Evolutionary conservation across 345 rosid genomes (phyloP), one percentile per base, ranked within the genome.

Genomic region (Gossypium bickii): DNA sequence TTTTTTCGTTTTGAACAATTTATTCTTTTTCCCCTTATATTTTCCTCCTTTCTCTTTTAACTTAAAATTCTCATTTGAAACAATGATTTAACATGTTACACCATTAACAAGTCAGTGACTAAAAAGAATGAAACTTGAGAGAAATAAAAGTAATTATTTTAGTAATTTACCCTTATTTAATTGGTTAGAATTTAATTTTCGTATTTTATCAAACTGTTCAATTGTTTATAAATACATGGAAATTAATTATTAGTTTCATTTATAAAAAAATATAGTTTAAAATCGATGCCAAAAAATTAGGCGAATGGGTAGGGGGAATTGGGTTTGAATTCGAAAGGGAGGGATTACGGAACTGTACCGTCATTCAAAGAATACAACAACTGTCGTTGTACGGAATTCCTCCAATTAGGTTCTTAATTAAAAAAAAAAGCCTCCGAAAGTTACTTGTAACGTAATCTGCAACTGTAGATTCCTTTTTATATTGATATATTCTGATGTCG

Each of bases 141-240:
- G 1, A 29, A 29, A 34, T 1, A 34, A 4, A 29, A 34, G 7
- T 0, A 0, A 34, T 5, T 34, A 34, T 34, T 34, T 56, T 56
- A 0, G 0, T 3, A 1, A 2, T 8, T 56, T 2, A 53, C 0
- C 16, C 0, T 53, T n/a, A 53, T 52, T 8, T 52, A 2, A 16
- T 17, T 0, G 0, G 5, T 29, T 29, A 3, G 38, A 29, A 29
- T 29, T 34, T 34, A 34, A 0, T 34, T 34, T 34, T 4, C 1
- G 38, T 34, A 34, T 4, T 4, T 34, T 29, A 29, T 29, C 34
- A 29, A 29, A 29, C 4, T 4, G 41, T 34, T 5, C 41, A 5
- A 5, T 34, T 34, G 7, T 34, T 34, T 34, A 34, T 34, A 34
- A 34, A 34, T 34, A 4, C 41, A 0, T 34, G 41, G 41, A 34